Evolutionary conservation across 1,284 basidiomycete species (phyloP).

Genomic region (Ceratobasidium sp.): DNA sequence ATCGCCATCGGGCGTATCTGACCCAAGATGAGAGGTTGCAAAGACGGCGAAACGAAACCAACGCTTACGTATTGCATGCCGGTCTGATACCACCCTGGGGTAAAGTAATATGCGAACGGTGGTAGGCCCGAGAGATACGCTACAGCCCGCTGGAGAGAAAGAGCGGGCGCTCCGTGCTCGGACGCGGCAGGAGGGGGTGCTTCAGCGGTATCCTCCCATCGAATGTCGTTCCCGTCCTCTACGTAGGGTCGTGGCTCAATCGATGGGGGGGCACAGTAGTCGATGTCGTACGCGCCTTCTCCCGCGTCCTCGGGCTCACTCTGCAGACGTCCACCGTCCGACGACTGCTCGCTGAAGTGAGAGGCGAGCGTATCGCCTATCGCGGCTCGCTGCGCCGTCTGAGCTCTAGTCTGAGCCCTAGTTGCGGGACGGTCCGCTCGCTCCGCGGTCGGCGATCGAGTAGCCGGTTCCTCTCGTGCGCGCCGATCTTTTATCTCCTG

Average conservation of each 20-base stretch:
- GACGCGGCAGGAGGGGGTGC: no score
- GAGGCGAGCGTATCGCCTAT: background rate
- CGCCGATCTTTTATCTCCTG: background rate
- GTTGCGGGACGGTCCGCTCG: background rate
- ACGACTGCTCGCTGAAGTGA: no score
- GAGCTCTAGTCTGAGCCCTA: background rate
- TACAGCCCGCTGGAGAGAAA: no score
- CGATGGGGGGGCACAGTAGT: background rate
- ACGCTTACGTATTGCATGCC: slow-evolving; percentile 28
- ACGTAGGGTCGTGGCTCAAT: background rate
- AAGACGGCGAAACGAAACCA: background rate
- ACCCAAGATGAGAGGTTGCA: background rate
- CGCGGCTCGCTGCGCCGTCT: background rate
- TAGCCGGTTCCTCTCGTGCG: background rate
- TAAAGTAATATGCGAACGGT: slow-evolving; percentile 10
- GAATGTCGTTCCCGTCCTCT: background rate
- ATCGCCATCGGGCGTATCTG: slow-evolving; percentile 12
- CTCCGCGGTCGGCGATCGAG: background rate
- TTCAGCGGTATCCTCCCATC: background rate
- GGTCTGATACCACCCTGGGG: slow-evolving; percentile 29
- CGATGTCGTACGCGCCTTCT: no score
- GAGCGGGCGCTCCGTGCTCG: no score
- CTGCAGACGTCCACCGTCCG: background rate
- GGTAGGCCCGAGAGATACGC: background rate
- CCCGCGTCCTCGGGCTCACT: background rate